Evolutionary conservation across 2,329 filamentous ascomycete genomes (phyloP).

Genomic region (Xylariaceae sp.): DNA sequence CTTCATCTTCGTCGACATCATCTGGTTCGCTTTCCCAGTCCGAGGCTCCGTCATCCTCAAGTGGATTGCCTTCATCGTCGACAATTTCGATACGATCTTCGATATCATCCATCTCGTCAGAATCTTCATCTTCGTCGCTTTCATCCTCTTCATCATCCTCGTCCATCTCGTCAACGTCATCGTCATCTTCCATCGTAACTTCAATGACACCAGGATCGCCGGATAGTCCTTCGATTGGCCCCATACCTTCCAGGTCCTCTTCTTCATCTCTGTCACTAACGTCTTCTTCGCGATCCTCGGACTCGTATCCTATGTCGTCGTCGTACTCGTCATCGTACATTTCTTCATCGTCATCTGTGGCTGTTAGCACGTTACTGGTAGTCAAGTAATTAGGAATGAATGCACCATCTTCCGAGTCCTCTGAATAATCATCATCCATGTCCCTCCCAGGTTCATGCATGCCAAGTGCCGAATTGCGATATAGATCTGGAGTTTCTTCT

Average conservation of each 20-base stretch:
- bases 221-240: constrained; percentile 78
- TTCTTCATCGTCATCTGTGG: constrained; percentile 76
- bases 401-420: constrained; percentile 70
- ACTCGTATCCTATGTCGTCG: constrained; percentile 89
- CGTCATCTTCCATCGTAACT: constrained; percentile 79
- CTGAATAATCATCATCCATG: constrained; percentile 77
- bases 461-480: constrained; percentile 92
- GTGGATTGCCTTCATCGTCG: constrained; percentile 66
- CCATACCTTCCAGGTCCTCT: constrained; percentile 76
- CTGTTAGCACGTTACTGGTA: constrained; percentile 16
- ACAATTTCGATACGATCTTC: constrained; percentile 63
- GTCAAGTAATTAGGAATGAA: background rate
- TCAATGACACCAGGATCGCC: constrained; percentile 69
- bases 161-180: constrained; percentile 70
- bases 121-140: constrained; percentile 66
- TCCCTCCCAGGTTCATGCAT: constrained; percentile 84
- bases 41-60: constrained; percentile 65
- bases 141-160: constrained; percentile 67
- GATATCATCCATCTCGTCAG: constrained; percentile 64
- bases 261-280: constrained; percentile 92
- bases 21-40: constrained; percentile 68
- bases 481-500: constrained; percentile 95
- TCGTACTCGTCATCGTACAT: constrained; percentile 94
- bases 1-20: constrained; percentile 63
- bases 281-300: constrained; percentile 80